phyloP scores from a whole-genome alignment of 2,329 filamentous ascomycete species.

The Ascochyta koolunga region DNA sequence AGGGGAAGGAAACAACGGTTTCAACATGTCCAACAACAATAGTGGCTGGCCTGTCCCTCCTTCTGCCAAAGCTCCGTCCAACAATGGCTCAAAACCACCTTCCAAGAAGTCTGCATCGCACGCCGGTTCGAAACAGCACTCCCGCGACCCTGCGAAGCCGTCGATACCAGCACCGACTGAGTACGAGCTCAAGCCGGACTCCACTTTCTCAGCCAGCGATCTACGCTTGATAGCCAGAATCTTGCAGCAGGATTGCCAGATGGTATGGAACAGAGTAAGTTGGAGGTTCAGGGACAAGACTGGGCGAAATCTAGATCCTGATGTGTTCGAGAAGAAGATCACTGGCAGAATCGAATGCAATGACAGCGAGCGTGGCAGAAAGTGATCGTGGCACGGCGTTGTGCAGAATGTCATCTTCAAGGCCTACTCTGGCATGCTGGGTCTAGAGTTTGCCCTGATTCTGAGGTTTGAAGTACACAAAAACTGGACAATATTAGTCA shows the following conservation, averaged over 20 bases:
- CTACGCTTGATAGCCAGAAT: constrained; percentile 53
- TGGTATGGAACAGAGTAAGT: constrained; percentile 56
- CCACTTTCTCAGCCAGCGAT: constrained; percentile 39
- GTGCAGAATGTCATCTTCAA: neutral
- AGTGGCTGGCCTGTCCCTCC: neutral
- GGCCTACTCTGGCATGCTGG: too few species aligned
- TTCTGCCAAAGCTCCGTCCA: neutral
- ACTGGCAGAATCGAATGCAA: constrained; percentile 25
- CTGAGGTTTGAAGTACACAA: too few species aligned
- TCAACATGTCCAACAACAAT: neutral
- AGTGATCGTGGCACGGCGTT: neutral
- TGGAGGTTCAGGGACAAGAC: constrained; percentile 58
- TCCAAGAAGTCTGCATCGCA: constrained; percentile 11
- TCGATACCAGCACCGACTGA: constrained; percentile 2
- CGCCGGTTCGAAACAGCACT: neutral
- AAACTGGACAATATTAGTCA: too few species aligned
- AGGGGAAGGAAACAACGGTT: neutral
- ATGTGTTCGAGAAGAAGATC: constrained; percentile 53
- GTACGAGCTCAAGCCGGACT: constrained; percentile 36
- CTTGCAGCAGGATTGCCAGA: constrained; percentile 50
- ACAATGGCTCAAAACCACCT: neutral
- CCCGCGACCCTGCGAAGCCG: neutral
- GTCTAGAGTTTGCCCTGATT: too few species aligned
- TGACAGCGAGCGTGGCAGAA: neutral
- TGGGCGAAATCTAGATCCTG: constrained; percentile 52